These are phyloP conservation scores for Hyphodiscus hymeniophilus DNA, from an alignment of 495 filamentous ascomycete genomes.

Conservation along the genomic window DNA sequence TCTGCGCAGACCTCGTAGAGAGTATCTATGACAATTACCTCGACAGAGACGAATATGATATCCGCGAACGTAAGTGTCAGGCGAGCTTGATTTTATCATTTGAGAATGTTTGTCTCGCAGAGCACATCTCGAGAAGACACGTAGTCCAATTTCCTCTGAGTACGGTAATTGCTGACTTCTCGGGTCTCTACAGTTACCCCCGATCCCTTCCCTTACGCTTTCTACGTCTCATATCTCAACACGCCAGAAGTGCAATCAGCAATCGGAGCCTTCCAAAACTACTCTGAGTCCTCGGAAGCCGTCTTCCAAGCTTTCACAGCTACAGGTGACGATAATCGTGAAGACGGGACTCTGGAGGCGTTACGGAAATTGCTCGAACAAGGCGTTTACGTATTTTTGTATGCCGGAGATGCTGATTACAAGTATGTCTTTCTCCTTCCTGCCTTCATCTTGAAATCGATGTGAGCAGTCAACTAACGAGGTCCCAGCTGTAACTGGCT, in stretches of 20 bases:
- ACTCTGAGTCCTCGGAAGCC: slow-evolving; percentile 35
- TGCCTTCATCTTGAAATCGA: too few relatives aligned
- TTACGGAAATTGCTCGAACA: slow-evolving; percentile 40
- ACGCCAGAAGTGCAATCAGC: slow-evolving; percentile 44
- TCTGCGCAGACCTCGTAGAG: slow-evolving; percentile 49
- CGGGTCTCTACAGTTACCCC: too few relatives aligned
- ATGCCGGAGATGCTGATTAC: slow-evolving; percentile 56
- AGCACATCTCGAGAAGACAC: too few relatives aligned
- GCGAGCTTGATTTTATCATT: too few relatives aligned
- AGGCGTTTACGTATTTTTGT: slow-evolving; percentile 45
- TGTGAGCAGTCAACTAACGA: too few relatives aligned
- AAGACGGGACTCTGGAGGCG: slow-evolving; percentile 40
- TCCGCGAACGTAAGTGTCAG: too few relatives aligned
- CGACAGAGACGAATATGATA: slow-evolving; percentile 51
- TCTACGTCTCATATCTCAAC: slow-evolving; percentile 54
- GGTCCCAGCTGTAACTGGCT: slow-evolving; percentile 30
- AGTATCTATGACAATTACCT: slow-evolving; percentile 41
- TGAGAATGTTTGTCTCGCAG: too few relatives aligned
- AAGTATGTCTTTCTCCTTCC: slow-evolving; percentile 25
- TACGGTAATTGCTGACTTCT: too few relatives aligned
- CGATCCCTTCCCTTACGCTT: slow-evolving; percentile 53
- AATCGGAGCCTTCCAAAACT: slow-evolving; percentile 52
- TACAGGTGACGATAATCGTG: slow-evolving; percentile 50
- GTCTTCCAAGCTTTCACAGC: slow-evolving; percentile 41
- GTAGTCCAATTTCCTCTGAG: too few relatives aligned